Conservation (phyloP, 2,329 filamentous ascomycete genomes). For the Neonectria faginata region DNA sequence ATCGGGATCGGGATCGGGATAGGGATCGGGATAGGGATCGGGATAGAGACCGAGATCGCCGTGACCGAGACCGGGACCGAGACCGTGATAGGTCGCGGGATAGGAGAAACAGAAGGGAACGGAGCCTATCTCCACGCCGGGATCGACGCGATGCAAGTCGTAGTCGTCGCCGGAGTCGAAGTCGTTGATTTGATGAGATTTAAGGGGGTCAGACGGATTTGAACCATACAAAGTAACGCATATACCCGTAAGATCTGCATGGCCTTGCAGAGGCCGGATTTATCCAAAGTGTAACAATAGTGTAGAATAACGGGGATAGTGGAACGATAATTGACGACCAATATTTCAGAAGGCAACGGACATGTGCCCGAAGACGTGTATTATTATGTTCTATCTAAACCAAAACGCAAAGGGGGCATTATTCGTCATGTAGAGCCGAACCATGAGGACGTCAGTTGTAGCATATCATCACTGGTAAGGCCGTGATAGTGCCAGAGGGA, state of each 20-base stretch:
- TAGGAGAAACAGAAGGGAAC: conserved; percentile 44
- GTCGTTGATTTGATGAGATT: conserved; percentile 40
- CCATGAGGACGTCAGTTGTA: conserved; percentile 38
- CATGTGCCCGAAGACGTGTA: conserved; percentile 22
- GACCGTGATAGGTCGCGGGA: conserved; percentile 31
- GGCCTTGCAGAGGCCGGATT: not conserved
- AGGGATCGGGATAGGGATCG: conserved; percentile 41
- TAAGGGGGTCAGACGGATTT: conserved; percentile 5
- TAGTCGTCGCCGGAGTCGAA: conserved; percentile 56
- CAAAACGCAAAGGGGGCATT: conserved; percentile 18
- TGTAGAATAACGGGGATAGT: not conserved
- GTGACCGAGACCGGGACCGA: conserved; percentile 40
- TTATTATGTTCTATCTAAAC: conserved; percentile 37
- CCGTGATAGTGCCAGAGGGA: conserved; percentile 43
- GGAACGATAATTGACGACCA: not conserved
- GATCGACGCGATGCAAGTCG: conserved; percentile 53
- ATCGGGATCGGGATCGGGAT: conserved; percentile 42
- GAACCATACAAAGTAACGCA: conserved; percentile 7
- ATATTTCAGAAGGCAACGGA: not conserved
- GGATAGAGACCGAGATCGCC: conserved; percentile 41
- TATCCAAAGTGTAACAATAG: not conserved
- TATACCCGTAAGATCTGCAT: conserved; percentile 35
- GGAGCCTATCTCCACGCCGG: conserved; percentile 52
- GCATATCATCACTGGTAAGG: conserved; percentile 31
- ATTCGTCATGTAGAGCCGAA: conserved; percentile 35